Conservation (phyloP, 78 protist genomes). For the Neovahlkampfia damariscottae region DNA sequence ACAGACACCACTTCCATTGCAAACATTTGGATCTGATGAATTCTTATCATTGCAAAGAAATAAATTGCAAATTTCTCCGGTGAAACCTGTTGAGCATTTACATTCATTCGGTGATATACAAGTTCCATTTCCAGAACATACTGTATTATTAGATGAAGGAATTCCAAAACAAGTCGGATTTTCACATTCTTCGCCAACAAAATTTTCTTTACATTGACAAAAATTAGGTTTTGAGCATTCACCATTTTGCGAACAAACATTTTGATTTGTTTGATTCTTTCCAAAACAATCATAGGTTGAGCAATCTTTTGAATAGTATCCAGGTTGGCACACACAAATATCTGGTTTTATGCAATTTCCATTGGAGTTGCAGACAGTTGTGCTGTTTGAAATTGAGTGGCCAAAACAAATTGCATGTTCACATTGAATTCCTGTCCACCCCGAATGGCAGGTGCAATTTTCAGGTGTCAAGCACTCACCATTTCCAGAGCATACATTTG, state of each 20-base stretch:
- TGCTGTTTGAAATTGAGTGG: background rate
- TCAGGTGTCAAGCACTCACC: background rate
- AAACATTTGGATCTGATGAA: background rate
- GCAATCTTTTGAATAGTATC: background rate
- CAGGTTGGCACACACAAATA: background rate
- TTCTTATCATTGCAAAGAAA: background rate
- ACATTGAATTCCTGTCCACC: background rate
- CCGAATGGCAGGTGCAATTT: background rate
- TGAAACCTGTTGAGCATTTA: background rate
- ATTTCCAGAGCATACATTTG: slow-evolving; percentile 1
- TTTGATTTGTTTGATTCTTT: too few species aligned
- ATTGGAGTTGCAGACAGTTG: background rate
- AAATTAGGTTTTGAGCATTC: background rate
- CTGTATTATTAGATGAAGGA: background rate
- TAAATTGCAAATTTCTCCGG: background rate
- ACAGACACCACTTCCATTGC: background rate
- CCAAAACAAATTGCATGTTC: background rate
- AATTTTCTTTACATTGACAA: background rate
- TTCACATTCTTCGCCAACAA: background rate
- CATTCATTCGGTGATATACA: background rate
- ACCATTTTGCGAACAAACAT: background rate
- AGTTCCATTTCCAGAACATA: background rate
- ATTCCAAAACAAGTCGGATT: background rate
- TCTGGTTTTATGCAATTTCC: background rate
- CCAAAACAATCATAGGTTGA: background rate